Base-by-base conservation (phyloP, 1,284 basidiomycete genomes). In the Cutaneotrichosporon curvatum region DNA sequence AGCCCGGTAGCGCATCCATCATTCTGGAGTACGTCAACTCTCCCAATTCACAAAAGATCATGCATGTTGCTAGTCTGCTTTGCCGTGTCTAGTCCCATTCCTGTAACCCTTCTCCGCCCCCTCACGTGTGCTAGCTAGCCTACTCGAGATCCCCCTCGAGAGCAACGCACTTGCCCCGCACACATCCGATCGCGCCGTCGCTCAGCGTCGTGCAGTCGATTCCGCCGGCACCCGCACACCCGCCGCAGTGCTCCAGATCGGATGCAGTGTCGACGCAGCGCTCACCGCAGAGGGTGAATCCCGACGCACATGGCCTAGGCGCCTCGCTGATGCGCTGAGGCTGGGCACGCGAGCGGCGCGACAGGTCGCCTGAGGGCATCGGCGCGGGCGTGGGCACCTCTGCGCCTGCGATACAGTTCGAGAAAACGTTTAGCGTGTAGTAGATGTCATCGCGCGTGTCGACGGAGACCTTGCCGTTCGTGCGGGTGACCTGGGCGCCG, bases 181-280 rank as follows among this genome's bases (percentile, higher is more conserved):
- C 22, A 14, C 53, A 55, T 0, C 30, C 20, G 16, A 49, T 28
- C 9, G 7, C 34, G 4, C 21, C 38, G 25, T 47, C 38, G 15
- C 33, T 39, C 30, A 55, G 32, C 11, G 43, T 31, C 14, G 50
- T 55, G 36, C 53, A 55, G 42, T 55, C 53, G 16, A 55, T 36
- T 11, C 50, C 50, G 8, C 40, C 50, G 12, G 11, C 25, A 5
- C 47, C 50, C 1, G 45, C 37, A 33, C 53, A 55, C 2, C 50
- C 53, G 2, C 53, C 53, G 23, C 50, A 55, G 41, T 48, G 45
- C 35, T 55, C 53, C 20, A 55, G 23, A 23, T 44, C 36, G 0
- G 21, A 35, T 8, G 31, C 16, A 10, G 44, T 38, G 33, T 55
- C 25, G 4, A 49, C 23, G 31, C 50, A 55, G 4, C 40, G 23